Percentiles rank a stretch among this genome's conserved stretches.
Conservation (phyloP, 1,284 basidiomycete species). For the Phellinidium pouzarii region DNA sequence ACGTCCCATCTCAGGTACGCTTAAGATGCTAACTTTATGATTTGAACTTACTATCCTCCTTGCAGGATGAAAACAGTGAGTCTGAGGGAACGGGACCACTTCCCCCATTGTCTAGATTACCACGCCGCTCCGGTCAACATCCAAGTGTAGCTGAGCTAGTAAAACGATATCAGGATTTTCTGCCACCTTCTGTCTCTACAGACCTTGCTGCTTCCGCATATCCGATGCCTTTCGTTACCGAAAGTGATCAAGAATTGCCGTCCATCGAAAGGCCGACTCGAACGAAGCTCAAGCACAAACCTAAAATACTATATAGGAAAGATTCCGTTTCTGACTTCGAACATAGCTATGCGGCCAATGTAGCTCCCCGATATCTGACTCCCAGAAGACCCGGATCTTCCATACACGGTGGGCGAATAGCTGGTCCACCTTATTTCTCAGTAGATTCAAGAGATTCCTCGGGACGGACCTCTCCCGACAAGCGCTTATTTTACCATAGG, state of each 20-base stretch:
- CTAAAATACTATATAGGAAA: conserved; percentile 40
- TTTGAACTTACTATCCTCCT: conserved; percentile 14
- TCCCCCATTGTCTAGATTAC: conserved; percentile 55
- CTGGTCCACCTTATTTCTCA: conserved; percentile 41
- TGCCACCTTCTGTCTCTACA: conserved; percentile 64
- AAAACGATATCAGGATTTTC: conserved; percentile 71
- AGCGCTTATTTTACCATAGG: conserved; percentile 36
- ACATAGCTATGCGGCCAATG: conserved; percentile 83
- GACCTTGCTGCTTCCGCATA: conserved; percentile 65
- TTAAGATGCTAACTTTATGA: neutral
- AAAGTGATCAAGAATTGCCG: conserved; percentile 58
- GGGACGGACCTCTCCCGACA: conserved; percentile 65
- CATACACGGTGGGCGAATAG: conserved; percentile 33
- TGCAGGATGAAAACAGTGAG: neutral
- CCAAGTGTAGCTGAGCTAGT: conserved; percentile 81
- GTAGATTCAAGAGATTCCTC: conserved; percentile 56
- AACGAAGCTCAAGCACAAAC: conserved; percentile 40
- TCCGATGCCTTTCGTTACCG: conserved; percentile 44
- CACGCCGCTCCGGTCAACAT: conserved; percentile 51
- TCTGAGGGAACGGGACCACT: conserved; percentile 18
- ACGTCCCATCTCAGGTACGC: conserved; percentile 25
- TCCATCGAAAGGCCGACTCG: conserved; percentile 35
- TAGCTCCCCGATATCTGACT: conserved; percentile 63
- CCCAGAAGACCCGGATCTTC: conserved; percentile 35
- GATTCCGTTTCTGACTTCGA: conserved; percentile 80